Percentiles rank a stretch among this genome's conserved stretches.
Conservation (phyloP, 225 moss, liverwort and hornwort genomes). For the Sphagnum contortum region DNA sequence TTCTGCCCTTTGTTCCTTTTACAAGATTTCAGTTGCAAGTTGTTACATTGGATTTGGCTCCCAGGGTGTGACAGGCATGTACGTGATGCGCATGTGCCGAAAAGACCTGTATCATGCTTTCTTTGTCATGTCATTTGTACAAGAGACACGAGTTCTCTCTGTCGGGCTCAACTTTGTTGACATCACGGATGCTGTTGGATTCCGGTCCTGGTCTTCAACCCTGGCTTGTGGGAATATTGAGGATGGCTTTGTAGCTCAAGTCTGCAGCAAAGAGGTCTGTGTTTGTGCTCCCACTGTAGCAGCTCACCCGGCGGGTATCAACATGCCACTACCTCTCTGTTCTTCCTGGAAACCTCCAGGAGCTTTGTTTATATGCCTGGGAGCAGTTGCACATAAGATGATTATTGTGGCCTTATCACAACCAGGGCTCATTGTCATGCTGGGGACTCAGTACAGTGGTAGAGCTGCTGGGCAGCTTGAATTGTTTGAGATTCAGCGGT, state of each 20-base stretch:
- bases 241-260: conserved; percentile 84
- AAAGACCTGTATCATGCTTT: conserved; percentile 74
- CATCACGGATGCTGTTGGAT: conserved; percentile 83
- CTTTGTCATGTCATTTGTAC: conserved; percentile 97
- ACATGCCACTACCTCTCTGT: conserved; percentile 42
- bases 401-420: conserved; percentile 82
- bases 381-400: conserved; percentile 77
- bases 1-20: not conserved
- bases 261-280: conserved; percentile 75
- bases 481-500: conserved; percentile 62
- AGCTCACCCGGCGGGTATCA: conserved; percentile 58
- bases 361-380: conserved; percentile 63
- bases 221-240: conserved; percentile 90
- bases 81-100: conserved; percentile 76
- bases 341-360: conserved; percentile 74
- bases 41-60: conserved; percentile 21
- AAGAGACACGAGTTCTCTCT: conserved; percentile 94
- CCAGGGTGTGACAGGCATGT: conserved; percentile 93
- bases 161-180: conserved; percentile 96
- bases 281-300: conserved; percentile 64
- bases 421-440: conserved; percentile 77
- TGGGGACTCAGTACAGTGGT: conserved; percentile 51
- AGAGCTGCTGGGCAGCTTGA: conserved; percentile 26
- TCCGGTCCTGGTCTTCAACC: conserved; percentile 71
- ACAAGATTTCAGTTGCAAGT: not conserved